These are phyloP conservation scores for Sclerotinia spermophila DNA, from an alignment of 2,329 filamentous ascomycete species.

Conservation along the genomic window DNA sequence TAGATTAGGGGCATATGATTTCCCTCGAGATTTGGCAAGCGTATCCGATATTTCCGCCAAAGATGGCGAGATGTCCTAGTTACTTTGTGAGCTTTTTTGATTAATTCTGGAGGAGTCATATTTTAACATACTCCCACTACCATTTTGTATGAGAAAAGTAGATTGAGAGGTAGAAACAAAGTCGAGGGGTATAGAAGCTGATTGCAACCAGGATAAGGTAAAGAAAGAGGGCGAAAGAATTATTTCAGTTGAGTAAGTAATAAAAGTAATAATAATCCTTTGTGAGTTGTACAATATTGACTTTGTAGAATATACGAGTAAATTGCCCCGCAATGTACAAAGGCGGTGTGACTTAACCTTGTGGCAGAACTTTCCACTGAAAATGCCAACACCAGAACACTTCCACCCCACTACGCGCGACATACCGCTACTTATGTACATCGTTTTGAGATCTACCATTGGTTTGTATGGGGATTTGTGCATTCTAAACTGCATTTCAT, in stretches of 20 bases:
- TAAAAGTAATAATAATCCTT: not conserved
- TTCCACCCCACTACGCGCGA: slow-evolving; percentile 6
- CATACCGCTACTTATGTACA: not conserved
- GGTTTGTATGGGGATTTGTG: slow-evolving; percentile 12
- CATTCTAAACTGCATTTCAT: slow-evolving; percentile 4
- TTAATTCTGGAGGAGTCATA: slow-evolving; percentile 25
- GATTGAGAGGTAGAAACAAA: not conserved
- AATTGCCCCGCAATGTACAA: not conserved
- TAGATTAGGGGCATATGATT: slow-evolving; percentile 63
- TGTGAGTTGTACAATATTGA: not conserved
- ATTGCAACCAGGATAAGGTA: not conserved
- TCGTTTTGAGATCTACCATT: slow-evolving; percentile 6
- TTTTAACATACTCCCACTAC: slow-evolving; percentile 28
- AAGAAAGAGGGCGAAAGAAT: not conserved
- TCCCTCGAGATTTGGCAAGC: slow-evolving; percentile 48
- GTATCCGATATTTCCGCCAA: slow-evolving; percentile 57
- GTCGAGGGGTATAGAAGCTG: not conserved
- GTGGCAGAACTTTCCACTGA: not conserved
- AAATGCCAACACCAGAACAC: slow-evolving; percentile 3
- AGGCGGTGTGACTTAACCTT: not conserved
- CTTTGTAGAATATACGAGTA: not conserved
- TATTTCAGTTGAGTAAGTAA: not conserved
- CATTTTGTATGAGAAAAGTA: slow-evolving; percentile 26
- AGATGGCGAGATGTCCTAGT: slow-evolving; percentile 53
- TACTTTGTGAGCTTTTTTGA: slow-evolving; percentile 28